Base-by-base conservation (phyloP, 2,329 filamentous ascomycete genomes). In the Pseudocercospora ulei region DNA sequence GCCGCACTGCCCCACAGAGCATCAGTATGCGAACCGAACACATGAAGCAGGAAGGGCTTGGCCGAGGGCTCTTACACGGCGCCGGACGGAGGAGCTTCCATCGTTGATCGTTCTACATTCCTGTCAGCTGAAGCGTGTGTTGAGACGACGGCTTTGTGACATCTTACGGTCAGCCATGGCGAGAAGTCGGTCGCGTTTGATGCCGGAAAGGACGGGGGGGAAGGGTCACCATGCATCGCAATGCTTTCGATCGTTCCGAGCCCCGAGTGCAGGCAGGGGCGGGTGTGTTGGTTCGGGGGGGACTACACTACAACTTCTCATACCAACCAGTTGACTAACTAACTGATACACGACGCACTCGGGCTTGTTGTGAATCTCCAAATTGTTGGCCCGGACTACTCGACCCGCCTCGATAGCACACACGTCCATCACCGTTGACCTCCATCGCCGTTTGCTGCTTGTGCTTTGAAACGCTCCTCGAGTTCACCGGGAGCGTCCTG, bases 1-100 rank as follows among this genome's bases (percentile, higher is more conserved):
- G 71, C 65, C 47, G 69, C 66, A 26, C 73, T 74, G 51, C n/a
- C 3, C 5, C n/a, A 16, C 5, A 16, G 2, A n/a, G 8, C n/a
- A 18, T 40, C 29, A 40, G 38, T 30, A n/a, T 40, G 22, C 20
- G 14, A 29, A 28, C 29, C 19, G 14, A 11, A 19, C 2, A 18
- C 11, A 13, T 19, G 9, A 20, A 7, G 30, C 17, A 22, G n/a
- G 16, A n/a, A 33, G 4, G 14, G 17, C n/a, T n/a, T 8, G 4
- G 16, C 26, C n/a, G 4, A 7, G 12, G 30, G 13, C 8, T 37
- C 43, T 24, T 45, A 40, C 43, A 29, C 37, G 36, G 26, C 43
- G 30, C 43, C 43, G 22, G 37, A 20, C 7, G 39, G 43, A 20
- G 43, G 36, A 17, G 38, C 31, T 31, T 34, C 31, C 30, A 36